These are phyloP conservation scores for Nannizzia gypsea DNA, from an alignment of 2,329 filamentous ascomycete species.

Conservation along the genomic window DNA sequence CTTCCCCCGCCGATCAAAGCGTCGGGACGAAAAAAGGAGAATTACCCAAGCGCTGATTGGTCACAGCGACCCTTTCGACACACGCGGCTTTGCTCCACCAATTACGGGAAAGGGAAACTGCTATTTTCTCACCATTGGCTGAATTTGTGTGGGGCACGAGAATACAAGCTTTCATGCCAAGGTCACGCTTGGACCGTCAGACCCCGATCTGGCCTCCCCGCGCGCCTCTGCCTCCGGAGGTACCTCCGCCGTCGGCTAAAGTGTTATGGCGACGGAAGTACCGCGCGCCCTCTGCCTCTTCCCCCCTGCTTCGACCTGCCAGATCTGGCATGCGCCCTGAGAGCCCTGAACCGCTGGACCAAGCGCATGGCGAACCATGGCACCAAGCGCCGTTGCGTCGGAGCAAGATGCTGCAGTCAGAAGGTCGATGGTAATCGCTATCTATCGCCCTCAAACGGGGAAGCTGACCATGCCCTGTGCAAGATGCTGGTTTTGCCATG, in stretches of 20 bases:
- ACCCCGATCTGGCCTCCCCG: background rate
- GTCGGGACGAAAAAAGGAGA: background rate
- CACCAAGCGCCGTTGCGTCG: background rate
- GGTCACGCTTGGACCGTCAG: background rate
- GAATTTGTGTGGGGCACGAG: background rate
- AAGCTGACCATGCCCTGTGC: background rate
- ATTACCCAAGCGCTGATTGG: background rate
- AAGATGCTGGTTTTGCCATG: background rate
- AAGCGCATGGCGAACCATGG: background rate
- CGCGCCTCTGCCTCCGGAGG: background rate
- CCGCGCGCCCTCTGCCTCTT: background rate
- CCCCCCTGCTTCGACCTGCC: conserved; percentile 1
- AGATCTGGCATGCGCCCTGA: background rate
- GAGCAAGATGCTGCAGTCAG: background rate
- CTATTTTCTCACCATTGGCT: background rate
- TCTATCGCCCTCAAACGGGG: background rate
- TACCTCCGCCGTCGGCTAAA: background rate
- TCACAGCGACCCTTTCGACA: background rate
- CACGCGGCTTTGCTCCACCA: background rate
- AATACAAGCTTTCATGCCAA: background rate
- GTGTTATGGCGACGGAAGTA: background rate
- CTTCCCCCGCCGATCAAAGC: conserved; percentile 1
- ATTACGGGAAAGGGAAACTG: background rate
- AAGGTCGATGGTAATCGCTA: background rate
- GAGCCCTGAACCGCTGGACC: background rate